Evolutionary conservation across 139 green algal genomes (phyloP).

Genomic region (Volvox reticuliferus): DNA sequence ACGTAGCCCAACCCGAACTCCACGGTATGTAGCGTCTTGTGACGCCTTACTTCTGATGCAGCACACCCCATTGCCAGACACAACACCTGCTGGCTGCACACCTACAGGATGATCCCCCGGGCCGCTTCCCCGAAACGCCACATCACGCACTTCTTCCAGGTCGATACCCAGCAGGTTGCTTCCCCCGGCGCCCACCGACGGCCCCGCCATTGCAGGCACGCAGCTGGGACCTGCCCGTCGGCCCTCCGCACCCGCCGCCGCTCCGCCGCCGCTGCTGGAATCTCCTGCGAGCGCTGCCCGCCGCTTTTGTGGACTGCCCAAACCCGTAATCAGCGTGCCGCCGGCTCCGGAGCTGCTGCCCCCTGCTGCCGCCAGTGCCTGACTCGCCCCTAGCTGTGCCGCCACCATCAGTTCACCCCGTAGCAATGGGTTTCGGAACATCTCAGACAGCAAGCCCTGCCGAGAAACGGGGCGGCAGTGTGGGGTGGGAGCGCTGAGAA

Average conservation of each 20-base stretch:
- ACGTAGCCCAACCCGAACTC: too few relatives aligned
- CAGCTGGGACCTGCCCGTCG: neutral
- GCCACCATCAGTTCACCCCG: conserved; percentile 1
- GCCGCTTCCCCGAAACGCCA: neutral
- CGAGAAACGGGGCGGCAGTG: neutral
- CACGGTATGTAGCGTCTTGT: too few relatives aligned
- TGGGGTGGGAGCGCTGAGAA: neutral
- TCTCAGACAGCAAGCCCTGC: conserved; percentile 7
- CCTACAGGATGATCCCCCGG: too few relatives aligned
- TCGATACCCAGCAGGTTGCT: conserved; percentile 7
- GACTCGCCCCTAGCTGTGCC: neutral
- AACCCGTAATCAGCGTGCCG: neutral
- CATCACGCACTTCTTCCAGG: conserved; percentile 20
- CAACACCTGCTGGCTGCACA: too few relatives aligned
- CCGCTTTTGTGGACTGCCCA: neutral
- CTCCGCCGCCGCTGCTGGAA: neutral
- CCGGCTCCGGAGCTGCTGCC: neutral
- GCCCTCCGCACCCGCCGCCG: neutral
- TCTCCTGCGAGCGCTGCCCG: neutral
- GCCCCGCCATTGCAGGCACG: neutral
- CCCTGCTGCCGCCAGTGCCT: neutral
- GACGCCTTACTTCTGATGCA: too few relatives aligned
- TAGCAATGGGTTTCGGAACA: neutral
- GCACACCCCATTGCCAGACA: too few relatives aligned
- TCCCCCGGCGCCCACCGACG: too few relatives aligned